These are phyloP conservation scores for Kockiozyma suomiensis DNA, from an alignment of 805 yeast genomes.

Conservation along the genomic window DNA sequence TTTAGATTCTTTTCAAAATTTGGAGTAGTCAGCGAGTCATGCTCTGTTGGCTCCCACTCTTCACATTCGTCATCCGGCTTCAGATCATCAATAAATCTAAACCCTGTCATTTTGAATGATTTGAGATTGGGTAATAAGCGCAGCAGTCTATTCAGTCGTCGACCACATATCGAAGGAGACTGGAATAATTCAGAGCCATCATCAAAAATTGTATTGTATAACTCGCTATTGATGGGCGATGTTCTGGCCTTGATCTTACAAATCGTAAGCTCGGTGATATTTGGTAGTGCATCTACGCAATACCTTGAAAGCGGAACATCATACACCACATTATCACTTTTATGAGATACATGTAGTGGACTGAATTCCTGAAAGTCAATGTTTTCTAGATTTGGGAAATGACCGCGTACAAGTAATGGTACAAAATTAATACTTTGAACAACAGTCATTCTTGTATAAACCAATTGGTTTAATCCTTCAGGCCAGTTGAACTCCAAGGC, in stretches of 20 bases:
- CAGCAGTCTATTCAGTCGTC: constrained; percentile 10
- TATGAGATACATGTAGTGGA: neutral
- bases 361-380: constrained; percentile 9
- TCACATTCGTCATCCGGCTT: neutral
- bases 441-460: constrained; percentile 7
- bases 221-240: neutral
- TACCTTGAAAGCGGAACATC: constrained; percentile 1
- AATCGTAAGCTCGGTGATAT: neutral
- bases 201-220: neutral
- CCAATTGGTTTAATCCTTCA: neutral
- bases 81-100: neutral
- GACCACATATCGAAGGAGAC: constrained; percentile 7
- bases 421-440: constrained; percentile 9
- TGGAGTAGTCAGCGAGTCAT: neutral
- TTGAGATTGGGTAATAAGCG: constrained; percentile 9
- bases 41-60: constrained; percentile 1
- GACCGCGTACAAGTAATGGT: constrained; percentile 10
- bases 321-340: constrained; percentile 12
- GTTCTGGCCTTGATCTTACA: neutral
- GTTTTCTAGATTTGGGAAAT: constrained; percentile 5
- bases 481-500: constrained; percentile 17
- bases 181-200: neutral
- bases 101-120: constrained; percentile 4
- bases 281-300: constrained; percentile 6
- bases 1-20: neutral